A percentile compares a stretch with the other conserved stretches of the same genome.
Evolutionary conservation across 345 rosid species (phyloP).

Genomic region (Hypericum perforatum): DNA sequence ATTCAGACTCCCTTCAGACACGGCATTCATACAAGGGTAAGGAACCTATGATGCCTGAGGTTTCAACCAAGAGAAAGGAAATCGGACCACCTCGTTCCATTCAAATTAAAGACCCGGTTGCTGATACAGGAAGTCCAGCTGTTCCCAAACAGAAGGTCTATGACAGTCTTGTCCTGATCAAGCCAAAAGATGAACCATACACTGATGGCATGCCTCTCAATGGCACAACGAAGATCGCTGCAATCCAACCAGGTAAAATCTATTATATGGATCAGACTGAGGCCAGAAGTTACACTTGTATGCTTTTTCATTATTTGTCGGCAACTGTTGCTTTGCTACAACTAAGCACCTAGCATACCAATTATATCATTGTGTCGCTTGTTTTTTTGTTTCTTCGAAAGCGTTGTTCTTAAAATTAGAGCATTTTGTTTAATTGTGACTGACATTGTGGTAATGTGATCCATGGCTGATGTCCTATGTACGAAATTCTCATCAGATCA

Average conservation of each 20-base stretch:
- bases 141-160: conserved; percentile 13
- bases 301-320: no score
- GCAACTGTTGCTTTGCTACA: no score
- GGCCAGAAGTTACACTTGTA: no score
- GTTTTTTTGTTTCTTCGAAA: no score
- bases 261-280: background rate
- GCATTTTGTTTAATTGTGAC: no score
- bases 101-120: conserved; percentile 18
- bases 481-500: conserved; percentile 17
- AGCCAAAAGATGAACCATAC: conserved; percentile 50
- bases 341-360: no score
- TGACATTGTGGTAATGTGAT: no score
- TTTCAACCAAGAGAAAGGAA: conserved; percentile 16
- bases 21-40: conserved; percentile 31
- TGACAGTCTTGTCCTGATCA: conserved; percentile 16
- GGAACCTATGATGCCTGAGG: conserved; percentile 27
- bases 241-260: conserved; percentile 41
- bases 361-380: no score
- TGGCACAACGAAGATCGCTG: conserved; percentile 19
- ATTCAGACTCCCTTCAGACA: conserved; percentile 10
- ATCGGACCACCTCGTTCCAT: conserved; percentile 19
- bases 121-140: conserved; percentile 7
- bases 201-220: conserved; percentile 29
- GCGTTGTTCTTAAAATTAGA: no score
- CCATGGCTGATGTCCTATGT: conserved; percentile 20